Base-by-base conservation (phyloP, 805 yeast species). In the Wickerhamiella australiensis region DNA sequence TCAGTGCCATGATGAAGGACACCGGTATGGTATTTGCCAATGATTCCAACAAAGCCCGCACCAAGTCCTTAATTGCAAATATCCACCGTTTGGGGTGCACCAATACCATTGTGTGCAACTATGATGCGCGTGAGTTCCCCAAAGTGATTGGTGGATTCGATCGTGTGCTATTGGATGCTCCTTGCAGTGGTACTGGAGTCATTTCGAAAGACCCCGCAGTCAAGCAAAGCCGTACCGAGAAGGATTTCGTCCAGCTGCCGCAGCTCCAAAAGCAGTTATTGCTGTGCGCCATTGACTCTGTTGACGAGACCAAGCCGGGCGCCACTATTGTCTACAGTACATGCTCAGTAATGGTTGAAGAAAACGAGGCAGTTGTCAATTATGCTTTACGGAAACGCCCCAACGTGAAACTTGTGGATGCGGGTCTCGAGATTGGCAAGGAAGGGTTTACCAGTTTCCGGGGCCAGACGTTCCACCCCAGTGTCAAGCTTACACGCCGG, bases 181-280 rank as follows among this genome's bases (percentile, higher is more conserved):
- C 99, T 57, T 92, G 99, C 70, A 87, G 98, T 5, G 99, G 99
- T 71, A 90, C 98, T 2, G 99, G 99, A 69, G 98, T 92, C 58
- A 92, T 92, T 63, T 92, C 95, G 53, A 92, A 92, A 70, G 98
- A 92, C 70, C 94, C 86, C 63, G 80, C 85, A 49, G 97, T 92
- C 54, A 92, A 92, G 68, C 81, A 84, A 12, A 81, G 83, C 55
- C 82, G 97, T 73, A 87, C 95, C 18, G 96, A 87, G 64, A 87
- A 87, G 67, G 99, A 92, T 68, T 92, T 90, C 68, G 81, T 90
- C 58, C 94, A 90, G 67, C 84, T 92, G 59, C 97, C 98, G 50
- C 96, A 90, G 65, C 73, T 92, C 59, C 99, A 92, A 65, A 90
- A 90, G 67, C 97, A 92, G 71, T 74, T 92, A 58, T 68, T 92